phyloP scores from a whole-genome alignment of 306 rosid species.

The Senna siamea region DNA sequence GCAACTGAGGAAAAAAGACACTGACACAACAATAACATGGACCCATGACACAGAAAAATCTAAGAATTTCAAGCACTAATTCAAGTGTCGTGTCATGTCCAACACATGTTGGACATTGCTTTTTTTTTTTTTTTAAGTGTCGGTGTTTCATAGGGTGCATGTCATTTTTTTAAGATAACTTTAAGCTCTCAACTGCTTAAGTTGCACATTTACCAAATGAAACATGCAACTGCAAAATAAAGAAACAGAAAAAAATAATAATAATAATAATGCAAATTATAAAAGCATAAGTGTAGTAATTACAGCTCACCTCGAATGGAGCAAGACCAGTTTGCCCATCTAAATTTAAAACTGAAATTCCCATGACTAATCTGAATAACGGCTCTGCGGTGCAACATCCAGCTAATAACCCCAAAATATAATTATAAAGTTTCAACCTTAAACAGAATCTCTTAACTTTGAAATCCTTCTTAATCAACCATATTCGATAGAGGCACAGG shows the following conservation, averaged over 20 bases:
- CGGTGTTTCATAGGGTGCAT: neutral
- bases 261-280: too few relatives aligned
- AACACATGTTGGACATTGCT: neutral
- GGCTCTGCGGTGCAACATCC: slow-evolving; percentile 77
- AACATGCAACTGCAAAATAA: slow-evolving; percentile 18
- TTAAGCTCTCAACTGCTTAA: neutral
- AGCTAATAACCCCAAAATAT: slow-evolving; percentile 72
- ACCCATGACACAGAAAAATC: neutral
- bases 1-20: neutral
- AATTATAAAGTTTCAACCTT: slow-evolving; percentile 80
- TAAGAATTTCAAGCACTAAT: neutral
- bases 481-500: slow-evolving; percentile 73
- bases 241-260: too few relatives aligned
- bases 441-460: slow-evolving; percentile 69
- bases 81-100: neutral
- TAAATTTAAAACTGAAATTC: slow-evolving; percentile 74
- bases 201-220: neutral
- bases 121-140: neutral
- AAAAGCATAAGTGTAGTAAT: slow-evolving; percentile 19
- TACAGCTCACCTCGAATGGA: slow-evolving; percentile 84
- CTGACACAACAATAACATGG: neutral
- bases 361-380: slow-evolving; percentile 80
- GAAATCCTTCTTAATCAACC: slow-evolving; percentile 75
- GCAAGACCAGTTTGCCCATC: slow-evolving; percentile 83
- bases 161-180: neutral